Evolutionary conservation across 805 yeast genomes (phyloP).

Genomic region (Schwanniomyces vanrijiae): DNA sequence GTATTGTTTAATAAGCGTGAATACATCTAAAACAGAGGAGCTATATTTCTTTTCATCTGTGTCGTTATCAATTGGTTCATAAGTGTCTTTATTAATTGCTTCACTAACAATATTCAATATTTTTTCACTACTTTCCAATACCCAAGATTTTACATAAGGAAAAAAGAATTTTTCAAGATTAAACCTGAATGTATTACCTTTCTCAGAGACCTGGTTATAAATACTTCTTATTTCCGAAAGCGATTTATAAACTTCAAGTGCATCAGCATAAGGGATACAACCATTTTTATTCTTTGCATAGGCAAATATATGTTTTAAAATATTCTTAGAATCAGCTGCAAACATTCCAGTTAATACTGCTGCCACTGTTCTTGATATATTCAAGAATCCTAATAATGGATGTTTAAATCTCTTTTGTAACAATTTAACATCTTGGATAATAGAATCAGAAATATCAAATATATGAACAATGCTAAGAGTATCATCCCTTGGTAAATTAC

Average conservation of each 20-base stretch:
- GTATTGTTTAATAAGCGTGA: constrained; percentile 59
- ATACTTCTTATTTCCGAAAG: constrained; percentile 54
- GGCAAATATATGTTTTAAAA: constrained; percentile 50
- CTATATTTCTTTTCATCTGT: constrained; percentile 46
- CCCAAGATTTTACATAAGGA: constrained; percentile 38
- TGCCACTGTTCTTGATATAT: constrained; percentile 51
- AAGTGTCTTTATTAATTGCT: constrained; percentile 59
- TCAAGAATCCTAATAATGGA: constrained; percentile 60
- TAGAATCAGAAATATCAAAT: constrained; percentile 52
- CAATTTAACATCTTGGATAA: constrained; percentile 48
- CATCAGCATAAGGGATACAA: constrained; percentile 51
- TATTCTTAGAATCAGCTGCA: constrained; percentile 52
- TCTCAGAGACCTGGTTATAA: constrained; percentile 45
- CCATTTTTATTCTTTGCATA: constrained; percentile 31
- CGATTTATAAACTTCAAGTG: constrained; percentile 54
- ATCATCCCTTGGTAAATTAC: constrained; percentile 57
- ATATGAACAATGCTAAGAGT: constrained; percentile 56
- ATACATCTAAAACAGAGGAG: constrained; percentile 66
- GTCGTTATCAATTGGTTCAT: constrained; percentile 49
- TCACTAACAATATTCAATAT: constrained; percentile 49
- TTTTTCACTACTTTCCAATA: constrained; percentile 44
- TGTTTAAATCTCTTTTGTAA: constrained; percentile 60
- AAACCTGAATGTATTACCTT: constrained; percentile 45
- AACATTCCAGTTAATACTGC: constrained; percentile 51
- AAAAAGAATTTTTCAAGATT: constrained; percentile 57